Evolutionary conservation across 345 rosid genomes (phyloP).

Genomic region (Gossypium ekmanianum): DNA sequence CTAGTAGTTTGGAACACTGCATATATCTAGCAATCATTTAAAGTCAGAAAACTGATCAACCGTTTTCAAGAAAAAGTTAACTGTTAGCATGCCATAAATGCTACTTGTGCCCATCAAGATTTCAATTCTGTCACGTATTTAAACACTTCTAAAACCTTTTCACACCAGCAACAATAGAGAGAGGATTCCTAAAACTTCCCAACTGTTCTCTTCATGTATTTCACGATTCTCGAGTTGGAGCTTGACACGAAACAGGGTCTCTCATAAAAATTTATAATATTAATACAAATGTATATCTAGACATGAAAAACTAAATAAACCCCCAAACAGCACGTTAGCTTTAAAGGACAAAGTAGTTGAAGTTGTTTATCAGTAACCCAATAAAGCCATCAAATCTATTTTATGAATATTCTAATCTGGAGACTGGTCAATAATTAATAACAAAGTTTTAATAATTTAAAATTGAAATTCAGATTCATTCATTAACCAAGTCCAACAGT

Average conservation of each 20-base stretch:
- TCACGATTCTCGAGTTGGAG: conserved; percentile 1
- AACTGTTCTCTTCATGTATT: conserved; percentile 11
- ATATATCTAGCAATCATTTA: conserved; percentile 1
- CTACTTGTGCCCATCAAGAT: conserved; percentile 5
- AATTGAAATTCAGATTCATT: neutral
- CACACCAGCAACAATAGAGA: neutral
- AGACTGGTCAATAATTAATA: neutral
- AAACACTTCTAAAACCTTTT: neutral
- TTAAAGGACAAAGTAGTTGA: conserved; percentile 8
- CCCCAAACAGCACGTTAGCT: neutral
- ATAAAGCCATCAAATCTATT: neutral
- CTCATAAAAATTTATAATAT: neutral
- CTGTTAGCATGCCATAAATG: conserved; percentile 6
- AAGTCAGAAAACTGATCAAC: neutral
- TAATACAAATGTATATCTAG: neutral
- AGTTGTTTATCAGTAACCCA: neutral
- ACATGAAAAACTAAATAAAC: neutral
- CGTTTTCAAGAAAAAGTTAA: neutral
- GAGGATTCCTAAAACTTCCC: neutral
- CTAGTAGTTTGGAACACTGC: neutral
- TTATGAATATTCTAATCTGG: neutral
- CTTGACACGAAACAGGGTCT: neutral
- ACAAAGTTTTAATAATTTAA: neutral
- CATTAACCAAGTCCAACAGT: neutral
- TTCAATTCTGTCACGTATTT: neutral